phyloP scores from a whole-genome alignment of 2,329 filamentous ascomycete species.

The Xylariaceae sp. region DNA sequence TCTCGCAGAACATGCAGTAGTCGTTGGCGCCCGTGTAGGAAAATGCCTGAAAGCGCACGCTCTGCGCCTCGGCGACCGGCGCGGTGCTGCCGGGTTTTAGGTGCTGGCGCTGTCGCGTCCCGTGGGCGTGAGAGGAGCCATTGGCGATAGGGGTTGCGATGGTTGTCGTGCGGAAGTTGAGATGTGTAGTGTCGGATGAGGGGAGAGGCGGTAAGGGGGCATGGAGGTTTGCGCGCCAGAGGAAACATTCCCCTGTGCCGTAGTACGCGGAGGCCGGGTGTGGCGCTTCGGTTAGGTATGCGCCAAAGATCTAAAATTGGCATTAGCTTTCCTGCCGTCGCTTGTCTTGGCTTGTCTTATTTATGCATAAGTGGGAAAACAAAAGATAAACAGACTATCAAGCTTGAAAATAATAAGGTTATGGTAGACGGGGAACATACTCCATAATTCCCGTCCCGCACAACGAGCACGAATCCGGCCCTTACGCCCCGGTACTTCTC shows the following conservation, averaged over 20 bases:
- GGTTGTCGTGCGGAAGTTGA: constrained; percentile 42
- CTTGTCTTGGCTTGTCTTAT: background rate
- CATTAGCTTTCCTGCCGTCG: constrained; percentile 7
- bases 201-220: constrained; percentile 67
- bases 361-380: background rate
- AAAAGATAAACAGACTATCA: background rate
- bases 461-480: constrained; percentile 84
- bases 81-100: constrained; percentile 28
- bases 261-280: constrained; percentile 81
- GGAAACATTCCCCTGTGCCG: constrained; percentile 93
- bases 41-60: constrained; percentile 93
- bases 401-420: background rate
- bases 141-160: constrained; percentile 31
- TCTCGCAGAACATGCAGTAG: constrained; percentile 92
- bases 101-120: constrained; percentile 25
- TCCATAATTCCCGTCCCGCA: constrained; percentile 71
- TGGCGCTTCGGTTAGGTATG: constrained; percentile 86
- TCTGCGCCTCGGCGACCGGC: constrained; percentile 48
- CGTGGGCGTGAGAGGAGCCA: constrained; percentile 14
- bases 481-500: constrained; percentile 62
- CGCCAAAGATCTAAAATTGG: constrained; percentile 69
- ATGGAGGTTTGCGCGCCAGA: constrained; percentile 73
- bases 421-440: constrained; percentile 47
- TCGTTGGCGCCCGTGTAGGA: constrained; percentile 95
- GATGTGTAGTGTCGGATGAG: constrained; percentile 48